Base-by-base conservation (phyloP, 192 early-diverging fungal genomes). In the Backusella macrospora region DNA sequence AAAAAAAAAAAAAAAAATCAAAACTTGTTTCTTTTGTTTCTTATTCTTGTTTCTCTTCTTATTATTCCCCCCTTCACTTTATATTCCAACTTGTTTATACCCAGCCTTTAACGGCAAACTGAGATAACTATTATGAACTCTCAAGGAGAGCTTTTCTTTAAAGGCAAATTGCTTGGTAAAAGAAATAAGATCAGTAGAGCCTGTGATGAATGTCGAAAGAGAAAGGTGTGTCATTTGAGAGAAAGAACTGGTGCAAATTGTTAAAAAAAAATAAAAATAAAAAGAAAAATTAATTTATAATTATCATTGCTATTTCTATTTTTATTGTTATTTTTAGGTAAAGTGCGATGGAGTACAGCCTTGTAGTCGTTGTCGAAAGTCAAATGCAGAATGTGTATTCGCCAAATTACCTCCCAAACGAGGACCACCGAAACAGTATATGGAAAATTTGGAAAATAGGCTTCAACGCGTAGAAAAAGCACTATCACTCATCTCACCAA, bases 391-490 rank as follows among this genome's bases (percentile, higher is more conserved):
- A 1, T 81, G 80, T 72, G 72, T 72, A 8, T 81, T 81, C 68
- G 73, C 71, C 0, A 70, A 77, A 26, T 73, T 70, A 49, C 73
- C 73, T 16, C 67, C 73, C 23, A 77, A 77, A 38, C 76, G 80
- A n/a, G 80, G 73, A 26, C 76, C 73, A n/a, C 80, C 80, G 37
- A 77, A 78, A n/a, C 80, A 81, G 65, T 81, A 81, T 45, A 75
- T 81, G n/a, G 80, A 81, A 38, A 42, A 62, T 23, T 63, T 81
- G 37, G 80, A 81, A 63, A 73, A 68, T 40, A 46, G 73, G 45
- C 70, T 81, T 5, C 73, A 68, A 26, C 70, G 66, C 10, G 71
- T 81, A n/a, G 80, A 81, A 39, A 69, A 71, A 18, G 76, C 76
- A n/a, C 68, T 81, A 3, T 21, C 21, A 59, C 52, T 59, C 21